A percentile compares a stretch with the other conserved stretches of the same genome.
phyloP scores from a whole-genome alignment of 2,329 filamentous ascomycete species.

The Paracamarosporium sp. region DNA sequence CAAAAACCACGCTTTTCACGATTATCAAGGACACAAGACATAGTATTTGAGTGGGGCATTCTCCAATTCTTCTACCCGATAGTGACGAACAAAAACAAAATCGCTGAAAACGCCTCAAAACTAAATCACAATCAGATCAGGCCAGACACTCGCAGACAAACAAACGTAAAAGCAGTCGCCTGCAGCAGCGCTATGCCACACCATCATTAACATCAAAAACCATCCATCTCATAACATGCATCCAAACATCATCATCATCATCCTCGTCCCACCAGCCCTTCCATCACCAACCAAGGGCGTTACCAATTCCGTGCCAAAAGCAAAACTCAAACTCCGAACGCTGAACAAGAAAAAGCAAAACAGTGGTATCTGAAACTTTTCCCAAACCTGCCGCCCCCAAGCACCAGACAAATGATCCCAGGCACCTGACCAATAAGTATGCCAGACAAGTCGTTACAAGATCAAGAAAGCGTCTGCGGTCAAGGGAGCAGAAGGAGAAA shows the following conservation, averaged over 20 bases:
- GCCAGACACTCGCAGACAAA: too few species aligned
- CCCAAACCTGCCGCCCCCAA: conserved; percentile 10
- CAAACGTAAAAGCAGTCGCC: too few species aligned
- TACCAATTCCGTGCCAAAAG: too few species aligned
- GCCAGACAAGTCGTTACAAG: conserved; percentile 2
- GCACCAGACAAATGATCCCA: conserved; percentile 1
- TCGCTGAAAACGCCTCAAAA: not conserved
- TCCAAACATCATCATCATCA: not conserved
- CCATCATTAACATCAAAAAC: conserved; percentile 1
- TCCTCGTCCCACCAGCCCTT: not conserved
- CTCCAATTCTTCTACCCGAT: not conserved
- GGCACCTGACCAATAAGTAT: conserved; percentile 11
- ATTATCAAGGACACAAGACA: not conserved
- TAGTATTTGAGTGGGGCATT: not conserved
- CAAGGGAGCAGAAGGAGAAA: conserved; percentile 6
- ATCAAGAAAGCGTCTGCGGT: not conserved
- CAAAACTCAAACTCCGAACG: conserved; percentile 5
- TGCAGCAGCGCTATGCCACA: not conserved
- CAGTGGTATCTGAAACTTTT: conserved; percentile 32
- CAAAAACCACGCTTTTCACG: too few species aligned
- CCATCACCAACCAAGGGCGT: too few species aligned
- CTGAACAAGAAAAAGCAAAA: conserved; percentile 7
- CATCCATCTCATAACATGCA: not conserved
- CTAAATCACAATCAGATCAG: not conserved
- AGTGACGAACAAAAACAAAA: not conserved